A percentile compares a stretch with the other conserved stretches of the same genome.
phyloP scores from a whole-genome alignment of 495 filamentous ascomycete genomes.

The Penicillium odoratum region DNA sequence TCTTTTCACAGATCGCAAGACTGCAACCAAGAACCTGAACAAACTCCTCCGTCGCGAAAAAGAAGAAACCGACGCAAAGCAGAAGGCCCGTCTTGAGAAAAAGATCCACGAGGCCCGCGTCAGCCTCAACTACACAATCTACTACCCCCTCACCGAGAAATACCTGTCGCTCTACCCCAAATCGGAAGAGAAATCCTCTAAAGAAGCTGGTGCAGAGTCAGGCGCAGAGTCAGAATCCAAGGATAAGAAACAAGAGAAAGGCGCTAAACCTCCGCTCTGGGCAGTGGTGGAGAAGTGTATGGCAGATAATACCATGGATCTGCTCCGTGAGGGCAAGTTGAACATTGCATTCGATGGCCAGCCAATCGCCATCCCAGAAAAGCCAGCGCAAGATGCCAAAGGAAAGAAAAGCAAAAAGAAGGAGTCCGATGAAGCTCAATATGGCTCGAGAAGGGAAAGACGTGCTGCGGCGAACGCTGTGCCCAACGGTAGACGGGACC shows the following conservation, averaged over 20 bases:
- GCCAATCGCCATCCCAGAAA: conserved; percentile 7
- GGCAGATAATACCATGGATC: conserved; percentile 61
- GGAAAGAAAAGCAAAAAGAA: not conserved
- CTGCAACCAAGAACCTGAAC: conserved; percentile 70
- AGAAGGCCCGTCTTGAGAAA: conserved; percentile 50
- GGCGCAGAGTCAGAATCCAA: conserved; percentile 21
- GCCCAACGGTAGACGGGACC: conserved; percentile 14
- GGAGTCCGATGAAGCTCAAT: not conserved
- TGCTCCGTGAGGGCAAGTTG: conserved; percentile 53
- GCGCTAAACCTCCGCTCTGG: conserved; percentile 63
- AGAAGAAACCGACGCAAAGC: conserved; percentile 48
- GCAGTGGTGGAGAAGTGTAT: conserved; percentile 65
- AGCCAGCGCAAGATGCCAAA: conserved; percentile 9
- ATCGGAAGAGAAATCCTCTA: conserved; percentile 27
- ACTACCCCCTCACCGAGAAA: conserved; percentile 74
- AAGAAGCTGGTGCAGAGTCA: conserved; percentile 20
- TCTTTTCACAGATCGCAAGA: conserved; percentile 69
- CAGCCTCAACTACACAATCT: conserved; percentile 83
- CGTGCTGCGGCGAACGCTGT: conserved; percentile 11
- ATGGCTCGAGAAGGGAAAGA: conserved; percentile 11
- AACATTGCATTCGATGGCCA: conserved; percentile 29
- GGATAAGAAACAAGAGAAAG: conserved; percentile 20
- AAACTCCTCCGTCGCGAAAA: conserved; percentile 51
- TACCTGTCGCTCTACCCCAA: conserved; percentile 77
- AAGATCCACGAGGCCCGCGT: conserved; percentile 71